Percentiles rank a stretch among this genome's conserved stretches.
Conservation (phyloP, 1,139 yeast genomes). For the Kodamaea derodonti region DNA sequence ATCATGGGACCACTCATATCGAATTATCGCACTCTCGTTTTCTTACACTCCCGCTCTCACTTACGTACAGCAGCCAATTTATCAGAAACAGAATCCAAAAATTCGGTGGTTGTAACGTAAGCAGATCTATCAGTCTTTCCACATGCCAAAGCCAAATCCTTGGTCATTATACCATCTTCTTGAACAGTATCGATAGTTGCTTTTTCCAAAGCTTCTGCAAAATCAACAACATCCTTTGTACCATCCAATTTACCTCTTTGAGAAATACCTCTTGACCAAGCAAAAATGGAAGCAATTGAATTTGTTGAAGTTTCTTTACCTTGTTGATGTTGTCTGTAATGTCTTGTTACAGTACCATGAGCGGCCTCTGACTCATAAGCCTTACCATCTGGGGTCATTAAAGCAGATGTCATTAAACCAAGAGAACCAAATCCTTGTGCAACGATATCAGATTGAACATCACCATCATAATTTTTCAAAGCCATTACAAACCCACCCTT, state of each 20-base stretch:
- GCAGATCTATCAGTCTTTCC: slow-evolving; percentile 78
- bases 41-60: no score
- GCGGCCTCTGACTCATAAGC: slow-evolving; percentile 97
- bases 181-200: slow-evolving; percentile 86
- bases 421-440: slow-evolving; percentile 97
- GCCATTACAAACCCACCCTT: slow-evolving; percentile 94
- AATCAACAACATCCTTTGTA: slow-evolving; percentile 78
- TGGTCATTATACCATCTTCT: slow-evolving; percentile 86
- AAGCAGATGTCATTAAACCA: slow-evolving; percentile 93
- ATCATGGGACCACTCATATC: no score
- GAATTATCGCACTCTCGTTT: no score
- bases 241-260: slow-evolving; percentile 88
- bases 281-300: slow-evolving; percentile 96
- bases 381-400: slow-evolving; percentile 92
- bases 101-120: slow-evolving; percentile 88
- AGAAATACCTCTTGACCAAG: slow-evolving; percentile 91
- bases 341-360: slow-evolving; percentile 97
- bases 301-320: slow-evolving; percentile 98
- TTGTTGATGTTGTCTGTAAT: slow-evolving; percentile 88
- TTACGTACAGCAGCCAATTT: slow-evolving; percentile 32
- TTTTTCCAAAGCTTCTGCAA: slow-evolving; percentile 73
- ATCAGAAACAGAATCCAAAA: slow-evolving; percentile 69
- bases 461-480: slow-evolving; percentile 96
- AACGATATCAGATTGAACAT: slow-evolving; percentile 93
- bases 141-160: slow-evolving; percentile 85